Base-by-base conservation (phyloP, 2,329 filamentous ascomycete genomes). In the Xylariaceae sp. region DNA sequence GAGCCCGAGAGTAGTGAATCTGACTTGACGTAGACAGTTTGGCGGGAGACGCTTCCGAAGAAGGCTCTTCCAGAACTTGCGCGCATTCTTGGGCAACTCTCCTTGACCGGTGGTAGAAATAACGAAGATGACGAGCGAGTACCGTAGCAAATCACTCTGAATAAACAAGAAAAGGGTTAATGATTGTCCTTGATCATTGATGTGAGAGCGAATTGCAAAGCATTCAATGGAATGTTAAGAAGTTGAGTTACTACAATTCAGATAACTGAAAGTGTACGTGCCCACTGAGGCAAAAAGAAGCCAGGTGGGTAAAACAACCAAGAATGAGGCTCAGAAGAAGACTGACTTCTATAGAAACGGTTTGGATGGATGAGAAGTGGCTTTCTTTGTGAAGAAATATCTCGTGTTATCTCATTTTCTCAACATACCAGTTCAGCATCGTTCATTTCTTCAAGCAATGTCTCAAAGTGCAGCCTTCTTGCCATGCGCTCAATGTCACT, bases 31-130 rank as follows among this genome's bases (percentile, higher is more conserved):
- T 45, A 99, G 77, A 67, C 87, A 92, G 13, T 82, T 84, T 2
- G 86, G 80, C 10, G 88, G 84, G 34, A 99, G 81, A 67, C 85
- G 90, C 73, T 89, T 92, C 66, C 90, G 83, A 15, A 96, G 79
- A 44, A 99, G 79, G 61, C 85, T 88, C 71, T 84, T 91, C 94
- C 94, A 99, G 71, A 99, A 92, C 1, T 76, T 77, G 49, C 85
- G 81, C 2, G 89, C 86, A 78, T 97, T 97, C 58, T 84, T 84
- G 2, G 94, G 94, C 71, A 97, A 82, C 65, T 97, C 92, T 4
- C 94, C 94, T 75, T 99, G 93, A 4, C 94, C 94, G 0, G 94
- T 96, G 0, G 94, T 99, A 4, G 94, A 95, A 17, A 95, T 79
- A 61, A 91, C 86, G 68, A 99, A 89, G 54, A 97, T 78, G 30